Evolutionary conservation across 441 rosid species (phyloP).

Genomic region (Pelargonium citronellum): DNA sequence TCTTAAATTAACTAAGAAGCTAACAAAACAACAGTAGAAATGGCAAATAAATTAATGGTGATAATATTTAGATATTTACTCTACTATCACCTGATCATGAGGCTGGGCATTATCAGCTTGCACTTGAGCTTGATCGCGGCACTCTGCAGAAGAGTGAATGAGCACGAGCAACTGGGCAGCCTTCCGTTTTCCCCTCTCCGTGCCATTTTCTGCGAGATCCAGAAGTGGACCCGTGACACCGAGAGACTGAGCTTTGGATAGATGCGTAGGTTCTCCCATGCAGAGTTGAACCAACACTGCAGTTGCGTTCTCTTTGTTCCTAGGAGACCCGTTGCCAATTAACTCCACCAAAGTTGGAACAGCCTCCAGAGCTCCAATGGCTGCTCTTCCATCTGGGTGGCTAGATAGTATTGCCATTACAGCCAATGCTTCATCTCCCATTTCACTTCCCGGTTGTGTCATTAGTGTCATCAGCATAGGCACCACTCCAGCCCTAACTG

Average conservation of each 20-base stretch:
- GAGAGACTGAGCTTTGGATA: neutral
- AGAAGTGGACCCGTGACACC: neutral
- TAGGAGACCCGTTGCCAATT: neutral
- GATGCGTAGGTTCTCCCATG: neutral
- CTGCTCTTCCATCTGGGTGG: constrained; percentile 21
- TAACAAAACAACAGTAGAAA: neutral
- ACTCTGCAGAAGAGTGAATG: neutral
- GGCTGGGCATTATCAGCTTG: neutral
- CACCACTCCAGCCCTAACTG: constrained; percentile 82
- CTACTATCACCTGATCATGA: neutral
- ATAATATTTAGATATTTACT: neutral
- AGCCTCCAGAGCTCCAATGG: neutral
- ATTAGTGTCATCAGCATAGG: constrained; percentile 53
- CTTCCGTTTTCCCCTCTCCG: neutral
- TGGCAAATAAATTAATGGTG: neutral
- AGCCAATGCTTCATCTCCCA: constrained; percentile 69
- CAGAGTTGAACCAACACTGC: constrained; percentile 49
- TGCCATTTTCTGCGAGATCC: neutral
- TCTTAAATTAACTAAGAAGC: neutral
- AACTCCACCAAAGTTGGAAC: neutral
- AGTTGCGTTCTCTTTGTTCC: constrained; percentile 32
- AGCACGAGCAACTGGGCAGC: neutral
- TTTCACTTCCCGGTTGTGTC: neutral
- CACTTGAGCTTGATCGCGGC: neutral
- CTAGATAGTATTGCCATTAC: constrained; percentile 80